Evolutionary conservation across 2,329 filamentous ascomycete species (phyloP).

Genomic region (Epichloe brachyelytri): DNA sequence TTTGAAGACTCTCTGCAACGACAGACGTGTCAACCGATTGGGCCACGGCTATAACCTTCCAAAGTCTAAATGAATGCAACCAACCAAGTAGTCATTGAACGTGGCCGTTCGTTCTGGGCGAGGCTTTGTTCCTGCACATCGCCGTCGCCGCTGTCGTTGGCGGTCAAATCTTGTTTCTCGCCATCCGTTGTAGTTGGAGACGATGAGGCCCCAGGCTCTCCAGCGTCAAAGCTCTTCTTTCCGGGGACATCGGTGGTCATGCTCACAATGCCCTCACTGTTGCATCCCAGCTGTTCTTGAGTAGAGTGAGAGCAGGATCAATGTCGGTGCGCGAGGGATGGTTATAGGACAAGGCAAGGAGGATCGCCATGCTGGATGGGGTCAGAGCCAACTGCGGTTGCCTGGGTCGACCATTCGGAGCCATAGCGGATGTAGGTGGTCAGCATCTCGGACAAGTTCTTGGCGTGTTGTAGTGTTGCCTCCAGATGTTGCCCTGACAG

Average conservation of each 20-base stretch:
- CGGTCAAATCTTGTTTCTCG: not conserved
- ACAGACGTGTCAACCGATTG: not conserved
- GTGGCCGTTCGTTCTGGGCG: conserved; percentile 16
- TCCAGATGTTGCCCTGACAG: too few species aligned
- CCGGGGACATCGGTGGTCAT: not conserved
- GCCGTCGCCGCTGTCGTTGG: not conserved
- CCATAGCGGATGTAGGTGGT: too few species aligned
- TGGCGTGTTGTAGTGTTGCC: too few species aligned
- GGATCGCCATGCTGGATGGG: too few species aligned
- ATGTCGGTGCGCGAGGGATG: too few species aligned
- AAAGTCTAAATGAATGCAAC: conserved; percentile 1
- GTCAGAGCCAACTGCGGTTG: too few species aligned
- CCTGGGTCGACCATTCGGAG: too few species aligned
- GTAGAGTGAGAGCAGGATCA: too few species aligned
- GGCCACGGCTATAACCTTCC: too few species aligned
- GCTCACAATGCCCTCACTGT: not conserved
- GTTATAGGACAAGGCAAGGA: too few species aligned
- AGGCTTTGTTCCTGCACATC: not conserved
- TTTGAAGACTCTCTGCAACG: not conserved
- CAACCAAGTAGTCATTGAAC: conserved; percentile 31
- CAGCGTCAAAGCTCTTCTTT: not conserved
- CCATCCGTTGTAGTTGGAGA: not conserved
- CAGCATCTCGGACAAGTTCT: too few species aligned
- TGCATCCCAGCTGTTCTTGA: too few species aligned
- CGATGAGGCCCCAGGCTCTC: not conserved